A percentile compares a stretch with the other conserved stretches of the same genome.
Conservation (phyloP, 352 stramenopile species). For the Elongisporangium prolatum region DNA sequence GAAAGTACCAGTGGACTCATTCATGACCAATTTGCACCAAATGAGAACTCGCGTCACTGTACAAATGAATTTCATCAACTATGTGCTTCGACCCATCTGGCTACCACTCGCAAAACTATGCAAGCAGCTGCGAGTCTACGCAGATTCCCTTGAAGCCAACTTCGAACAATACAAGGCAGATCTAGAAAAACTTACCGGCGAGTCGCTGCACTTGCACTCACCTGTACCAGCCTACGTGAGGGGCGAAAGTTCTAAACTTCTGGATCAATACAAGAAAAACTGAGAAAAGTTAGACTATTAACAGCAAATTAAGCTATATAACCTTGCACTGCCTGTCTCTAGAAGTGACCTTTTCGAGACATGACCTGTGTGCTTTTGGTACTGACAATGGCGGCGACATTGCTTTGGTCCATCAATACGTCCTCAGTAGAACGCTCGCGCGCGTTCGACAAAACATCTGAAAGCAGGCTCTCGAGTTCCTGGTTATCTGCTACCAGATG, state of each 20-base stretch:
- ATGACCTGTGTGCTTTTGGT: constrained; percentile 71
- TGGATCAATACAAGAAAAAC: constrained; percentile 7
- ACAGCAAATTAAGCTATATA: too few relatives aligned
- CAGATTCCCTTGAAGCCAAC: constrained; percentile 51
- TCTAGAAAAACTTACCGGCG: constrained; percentile 37
- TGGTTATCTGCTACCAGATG: constrained; percentile 50
- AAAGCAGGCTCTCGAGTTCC: constrained; percentile 73
- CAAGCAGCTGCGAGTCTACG: constrained; percentile 45
- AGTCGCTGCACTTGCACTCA: constrained; percentile 6
- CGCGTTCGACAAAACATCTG: constrained; percentile 71
- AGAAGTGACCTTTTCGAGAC: constrained; percentile 35
- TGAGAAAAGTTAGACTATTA: constrained; percentile 5
- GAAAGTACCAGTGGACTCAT: constrained; percentile 54
- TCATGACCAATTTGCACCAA: constrained; percentile 69
- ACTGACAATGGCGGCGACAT: constrained; percentile 77
- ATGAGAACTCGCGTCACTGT: constrained; percentile 55
- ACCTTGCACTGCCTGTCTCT: not conserved
- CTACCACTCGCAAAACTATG: constrained; percentile 40
- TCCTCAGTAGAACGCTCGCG: constrained; percentile 59
- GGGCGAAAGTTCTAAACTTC: constrained; percentile 20
- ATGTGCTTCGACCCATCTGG: constrained; percentile 72
- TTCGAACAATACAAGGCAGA: constrained; percentile 60
- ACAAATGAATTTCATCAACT: constrained; percentile 77
- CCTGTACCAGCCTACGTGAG: constrained; percentile 29
- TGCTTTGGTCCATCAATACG: constrained; percentile 79